A percentile compares a stretch with the other conserved stretches of the same genome.
These are phyloP conservation scores for Scheffersomyces titani DNA, from an alignment of 1,139 yeast species.

Conservation along the genomic window DNA sequence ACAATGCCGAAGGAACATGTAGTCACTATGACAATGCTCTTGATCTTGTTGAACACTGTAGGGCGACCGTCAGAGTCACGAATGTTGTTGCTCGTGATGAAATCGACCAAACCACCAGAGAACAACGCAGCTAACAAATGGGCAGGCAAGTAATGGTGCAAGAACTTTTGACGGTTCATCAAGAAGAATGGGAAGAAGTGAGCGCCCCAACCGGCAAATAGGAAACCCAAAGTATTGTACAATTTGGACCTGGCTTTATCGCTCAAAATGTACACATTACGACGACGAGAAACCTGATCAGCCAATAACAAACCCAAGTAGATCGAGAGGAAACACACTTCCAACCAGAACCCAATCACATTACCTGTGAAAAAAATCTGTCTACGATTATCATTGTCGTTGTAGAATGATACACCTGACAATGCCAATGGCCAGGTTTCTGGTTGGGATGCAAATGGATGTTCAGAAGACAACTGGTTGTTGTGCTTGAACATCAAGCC, in stretches of 20 bases:
- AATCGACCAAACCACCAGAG: slow-evolving; percentile 80
- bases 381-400: slow-evolving; percentile 57
- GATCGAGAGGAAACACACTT: slow-evolving; percentile 65
- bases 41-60: slow-evolving; percentile 24
- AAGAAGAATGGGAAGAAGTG: slow-evolving; percentile 90
- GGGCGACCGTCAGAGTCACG: slow-evolving; percentile 21
- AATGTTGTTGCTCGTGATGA: slow-evolving; percentile 67
- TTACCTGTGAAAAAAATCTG: slow-evolving; percentile 93
- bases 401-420: slow-evolving; percentile 97
- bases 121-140: slow-evolving; percentile 86
- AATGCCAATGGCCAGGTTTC: slow-evolving; percentile 90
- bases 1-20: slow-evolving; percentile 50
- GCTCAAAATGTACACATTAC: slow-evolving; percentile 61
- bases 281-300: slow-evolving; percentile 77
- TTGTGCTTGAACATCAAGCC: slow-evolving; percentile 88
- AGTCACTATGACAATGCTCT: slow-evolving; percentile 36
- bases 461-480: slow-evolving; percentile 81
- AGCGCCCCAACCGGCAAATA: slow-evolving; percentile 82
- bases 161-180: slow-evolving; percentile 90
- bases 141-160: slow-evolving; percentile 96
- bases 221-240: slow-evolving; percentile 81
- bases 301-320: slow-evolving; percentile 64
- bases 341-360: slow-evolving; percentile 89
- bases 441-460: slow-evolving; percentile 96
- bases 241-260: slow-evolving; percentile 69